Evolutionary conservation across 495 filamentous ascomycete genomes (phyloP).

Genomic region (Daldinia childiae): DNA sequence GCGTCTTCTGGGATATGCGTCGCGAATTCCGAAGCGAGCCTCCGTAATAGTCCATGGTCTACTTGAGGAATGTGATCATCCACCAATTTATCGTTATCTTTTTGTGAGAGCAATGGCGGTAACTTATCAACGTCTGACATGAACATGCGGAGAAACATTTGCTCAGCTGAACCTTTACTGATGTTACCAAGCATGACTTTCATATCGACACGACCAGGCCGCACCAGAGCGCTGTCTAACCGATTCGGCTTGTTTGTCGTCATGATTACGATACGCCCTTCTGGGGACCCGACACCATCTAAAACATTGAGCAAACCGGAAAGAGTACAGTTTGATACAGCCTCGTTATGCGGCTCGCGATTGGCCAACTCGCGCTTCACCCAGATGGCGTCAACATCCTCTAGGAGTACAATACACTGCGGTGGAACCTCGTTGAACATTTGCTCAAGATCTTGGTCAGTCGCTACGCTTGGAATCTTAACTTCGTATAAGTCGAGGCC

Average conservation of each 20-base stretch:
- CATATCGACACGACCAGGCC: constrained; percentile 75
- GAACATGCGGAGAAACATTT: constrained; percentile 64
- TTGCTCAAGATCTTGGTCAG: constrained; percentile 60
- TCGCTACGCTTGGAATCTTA: constrained; percentile 60
- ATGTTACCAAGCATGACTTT: constrained; percentile 67
- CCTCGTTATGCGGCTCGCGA: constrained; percentile 41
- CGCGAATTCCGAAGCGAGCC: constrained; percentile 62
- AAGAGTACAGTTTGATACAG: constrained; percentile 57
- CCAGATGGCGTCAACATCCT: constrained; percentile 73
- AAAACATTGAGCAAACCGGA: constrained; percentile 77
- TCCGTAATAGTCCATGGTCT: constrained; percentile 47
- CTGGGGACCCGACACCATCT: constrained; percentile 74
- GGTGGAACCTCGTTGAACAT: constrained; percentile 67
- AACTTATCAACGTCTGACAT: constrained; percentile 34
- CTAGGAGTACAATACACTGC: constrained; percentile 71
- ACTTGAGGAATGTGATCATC: constrained; percentile 24
- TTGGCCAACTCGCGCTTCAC: constrained; percentile 50
- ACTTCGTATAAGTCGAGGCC: constrained; percentile 72
- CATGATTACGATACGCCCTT: constrained; percentile 79
- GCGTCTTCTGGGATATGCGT: constrained; percentile 59
- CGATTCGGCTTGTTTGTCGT: constrained; percentile 75
- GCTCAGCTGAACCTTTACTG: constrained; percentile 51
- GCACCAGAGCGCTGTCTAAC: constrained; percentile 72
- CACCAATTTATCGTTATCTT: constrained; percentile 16
- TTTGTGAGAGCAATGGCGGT: constrained; percentile 11